These are phyloP conservation scores for Termitomyces bulborhizus DNA, from an alignment of 768 basidiomycete species.

Conservation along the genomic window DNA sequence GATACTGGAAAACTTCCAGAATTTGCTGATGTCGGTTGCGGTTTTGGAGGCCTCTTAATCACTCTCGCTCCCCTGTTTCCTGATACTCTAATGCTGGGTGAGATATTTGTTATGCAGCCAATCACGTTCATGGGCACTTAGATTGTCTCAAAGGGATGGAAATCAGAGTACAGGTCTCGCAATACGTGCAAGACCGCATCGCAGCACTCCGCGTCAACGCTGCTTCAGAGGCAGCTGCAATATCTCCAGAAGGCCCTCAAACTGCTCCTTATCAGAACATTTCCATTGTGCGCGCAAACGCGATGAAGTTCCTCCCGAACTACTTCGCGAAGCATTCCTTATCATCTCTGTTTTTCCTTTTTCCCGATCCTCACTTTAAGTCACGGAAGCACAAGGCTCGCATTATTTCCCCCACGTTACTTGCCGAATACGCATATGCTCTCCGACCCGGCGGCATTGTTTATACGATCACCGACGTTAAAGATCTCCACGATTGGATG, in stretches of 20 bases:
- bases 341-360: conserved; percentile 93
- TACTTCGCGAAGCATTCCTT: conserved; percentile 90
- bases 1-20: conserved; percentile 64
- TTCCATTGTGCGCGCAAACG: conserved; percentile 91
- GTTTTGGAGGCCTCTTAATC: conserved; percentile 92
- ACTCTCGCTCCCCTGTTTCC: conserved; percentile 87
- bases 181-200: conserved; percentile 94
- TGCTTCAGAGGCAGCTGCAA: conserved; percentile 29
- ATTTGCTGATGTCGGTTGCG: conserved; percentile 96
- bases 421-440: conserved; percentile 96
- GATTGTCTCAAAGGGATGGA: conserved; percentile 70
- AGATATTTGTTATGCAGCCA: conserved; percentile 18
- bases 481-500: conserved; percentile 96
- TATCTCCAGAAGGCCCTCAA: conserved; percentile 6
- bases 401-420: conserved; percentile 95
- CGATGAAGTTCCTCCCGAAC: conserved; percentile 98
- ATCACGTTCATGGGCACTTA: background rate
- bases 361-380: conserved; percentile 99
- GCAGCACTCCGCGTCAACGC: conserved; percentile 77
- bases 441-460: conserved; percentile 91
- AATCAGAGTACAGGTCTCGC: conserved; percentile 93
- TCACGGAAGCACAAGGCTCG: conserved; percentile 97
- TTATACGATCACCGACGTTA: conserved; percentile 97
- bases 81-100: conserved; percentile 90
- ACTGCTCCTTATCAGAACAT: conserved; percentile 73